Percentiles rank a stretch among this genome's conserved stretches.
Conservation (phyloP, 768 basidiomycete genomes). For the Phylloporus sp. region DNA sequence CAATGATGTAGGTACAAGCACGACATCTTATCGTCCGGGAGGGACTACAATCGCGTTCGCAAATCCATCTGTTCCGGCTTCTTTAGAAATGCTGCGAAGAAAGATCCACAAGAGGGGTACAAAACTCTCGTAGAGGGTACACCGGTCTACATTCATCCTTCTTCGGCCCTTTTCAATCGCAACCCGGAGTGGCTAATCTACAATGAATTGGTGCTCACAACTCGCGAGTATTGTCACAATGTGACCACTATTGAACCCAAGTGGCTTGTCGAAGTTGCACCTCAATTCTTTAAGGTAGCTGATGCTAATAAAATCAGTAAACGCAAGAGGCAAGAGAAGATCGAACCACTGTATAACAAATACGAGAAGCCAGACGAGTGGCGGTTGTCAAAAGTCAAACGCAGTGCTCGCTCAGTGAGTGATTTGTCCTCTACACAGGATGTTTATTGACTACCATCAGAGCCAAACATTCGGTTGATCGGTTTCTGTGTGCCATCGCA, state of each 20-base stretch:
- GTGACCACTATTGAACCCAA: slow-evolving; percentile 96
- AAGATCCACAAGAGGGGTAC: slow-evolving; percentile 97
- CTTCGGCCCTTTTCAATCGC: slow-evolving; percentile 93
- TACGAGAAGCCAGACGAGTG: slow-evolving; percentile 94
- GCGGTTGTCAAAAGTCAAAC: slow-evolving; percentile 88
- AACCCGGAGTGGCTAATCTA: slow-evolving; percentile 96
- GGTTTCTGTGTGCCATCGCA: neutral
- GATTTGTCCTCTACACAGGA: slow-evolving; percentile 17
- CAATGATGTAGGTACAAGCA: slow-evolving; percentile 75
- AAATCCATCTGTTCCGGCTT: slow-evolving; percentile 96
- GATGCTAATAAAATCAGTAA: slow-evolving; percentile 98
- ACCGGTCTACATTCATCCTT: slow-evolving; percentile 98
- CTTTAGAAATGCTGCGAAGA: slow-evolving; percentile 98
- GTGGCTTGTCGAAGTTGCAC: slow-evolving; percentile 97
- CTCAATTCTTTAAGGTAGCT: slow-evolving; percentile 98
- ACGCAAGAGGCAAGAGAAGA: slow-evolving; percentile 93
- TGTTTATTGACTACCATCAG: slow-evolving; percentile 32
- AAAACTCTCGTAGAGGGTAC: slow-evolving; percentile 97
- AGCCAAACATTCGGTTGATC: slow-evolving; percentile 86
- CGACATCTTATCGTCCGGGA: slow-evolving; percentile 88
- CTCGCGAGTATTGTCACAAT: slow-evolving; percentile 90
- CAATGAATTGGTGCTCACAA: slow-evolving; percentile 93
- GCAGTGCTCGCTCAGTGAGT: slow-evolving; percentile 75
- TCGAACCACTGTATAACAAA: slow-evolving; percentile 93
- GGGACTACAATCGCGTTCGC: slow-evolving; percentile 88